These are phyloP conservation scores for Dicorynia guianensis DNA, from an alignment of 306 rosid species.

Conservation along the genomic window DNA sequence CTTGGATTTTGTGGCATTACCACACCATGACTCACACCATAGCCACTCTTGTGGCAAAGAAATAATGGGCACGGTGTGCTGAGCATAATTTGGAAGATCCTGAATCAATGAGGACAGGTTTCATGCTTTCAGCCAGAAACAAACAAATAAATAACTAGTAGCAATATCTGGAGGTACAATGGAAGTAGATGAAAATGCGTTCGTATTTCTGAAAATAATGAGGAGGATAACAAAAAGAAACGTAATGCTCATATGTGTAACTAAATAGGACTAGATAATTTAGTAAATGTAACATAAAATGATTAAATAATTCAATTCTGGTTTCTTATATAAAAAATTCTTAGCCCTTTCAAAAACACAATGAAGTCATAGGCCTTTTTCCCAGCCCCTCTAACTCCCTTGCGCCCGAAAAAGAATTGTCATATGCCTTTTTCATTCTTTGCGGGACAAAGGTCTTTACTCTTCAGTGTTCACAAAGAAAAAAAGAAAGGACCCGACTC, in stretches of 20 bases:
- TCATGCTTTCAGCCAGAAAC: conserved; percentile 23
- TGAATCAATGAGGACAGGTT: conserved; percentile 46
- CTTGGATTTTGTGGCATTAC: conserved; percentile 90
- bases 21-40: conserved; percentile 99
- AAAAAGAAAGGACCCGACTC: too few species aligned
- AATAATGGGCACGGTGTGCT: conserved; percentile 89
- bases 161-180: neutral
- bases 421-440: too few species aligned
- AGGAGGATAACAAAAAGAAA: neutral
- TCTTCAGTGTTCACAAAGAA: too few species aligned
- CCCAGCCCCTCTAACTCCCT: too few species aligned
- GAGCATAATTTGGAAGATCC: conserved; percentile 99
- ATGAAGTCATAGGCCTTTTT: too few species aligned
- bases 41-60: conserved; percentile 99
- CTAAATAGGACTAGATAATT: neutral
- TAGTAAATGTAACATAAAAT: neutral
- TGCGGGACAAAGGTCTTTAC: too few species aligned
- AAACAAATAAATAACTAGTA: neutral
- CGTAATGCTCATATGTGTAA: neutral
- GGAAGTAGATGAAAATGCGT: neutral
- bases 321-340: neutral
- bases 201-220: neutral
- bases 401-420: too few species aligned
- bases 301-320: conserved; percentile 8
- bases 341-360: neutral